A percentile compares a stretch with the other conserved stretches of the same genome.
phyloP scores from a whole-genome alignment of 768 basidiomycete genomes.

The Podaxis sp. region DNA sequence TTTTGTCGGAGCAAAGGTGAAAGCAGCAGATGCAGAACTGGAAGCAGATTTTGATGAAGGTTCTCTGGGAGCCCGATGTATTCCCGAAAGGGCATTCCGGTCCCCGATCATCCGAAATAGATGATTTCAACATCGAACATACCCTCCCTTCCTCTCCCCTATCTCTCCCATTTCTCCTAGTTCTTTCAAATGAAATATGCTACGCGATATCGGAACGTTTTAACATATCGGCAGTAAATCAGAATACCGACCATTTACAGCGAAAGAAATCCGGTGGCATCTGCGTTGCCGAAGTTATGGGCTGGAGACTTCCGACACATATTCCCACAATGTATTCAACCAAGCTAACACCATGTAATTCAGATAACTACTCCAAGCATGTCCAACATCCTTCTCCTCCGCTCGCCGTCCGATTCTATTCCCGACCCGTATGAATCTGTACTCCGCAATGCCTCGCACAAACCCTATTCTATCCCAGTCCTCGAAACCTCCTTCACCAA shows the following conservation, averaged over 20 bases:
- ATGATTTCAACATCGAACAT: neutral
- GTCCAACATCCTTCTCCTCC: conserved; percentile 42
- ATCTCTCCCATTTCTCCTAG: neutral
- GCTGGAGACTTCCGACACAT: neutral
- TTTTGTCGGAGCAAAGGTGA: neutral
- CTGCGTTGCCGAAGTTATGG: no score
- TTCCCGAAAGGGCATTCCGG: conserved; percentile 1
- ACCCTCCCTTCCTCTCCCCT: neutral
- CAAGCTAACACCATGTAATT: no score
- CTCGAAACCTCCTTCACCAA: conserved; percentile 66
- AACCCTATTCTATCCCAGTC: conserved; percentile 61
- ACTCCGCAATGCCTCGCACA: conserved; percentile 48
- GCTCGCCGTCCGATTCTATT: conserved; percentile 33
- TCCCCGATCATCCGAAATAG: conserved; percentile 2
- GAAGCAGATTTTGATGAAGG: neutral
- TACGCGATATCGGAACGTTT: neutral
- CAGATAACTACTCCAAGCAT: conserved; percentile 16
- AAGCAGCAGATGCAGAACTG: neutral
- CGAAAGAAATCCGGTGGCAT: no score
- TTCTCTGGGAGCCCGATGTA: neutral
- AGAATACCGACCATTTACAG: no score
- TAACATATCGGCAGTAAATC: neutral
- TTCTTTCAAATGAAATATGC: no score
- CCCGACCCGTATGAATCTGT: conserved; percentile 60
- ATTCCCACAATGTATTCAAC: neutral